Evolutionary conservation across 495 filamentous ascomycete genomes (phyloP).

Genomic region (Penicillium paradoxum): DNA sequence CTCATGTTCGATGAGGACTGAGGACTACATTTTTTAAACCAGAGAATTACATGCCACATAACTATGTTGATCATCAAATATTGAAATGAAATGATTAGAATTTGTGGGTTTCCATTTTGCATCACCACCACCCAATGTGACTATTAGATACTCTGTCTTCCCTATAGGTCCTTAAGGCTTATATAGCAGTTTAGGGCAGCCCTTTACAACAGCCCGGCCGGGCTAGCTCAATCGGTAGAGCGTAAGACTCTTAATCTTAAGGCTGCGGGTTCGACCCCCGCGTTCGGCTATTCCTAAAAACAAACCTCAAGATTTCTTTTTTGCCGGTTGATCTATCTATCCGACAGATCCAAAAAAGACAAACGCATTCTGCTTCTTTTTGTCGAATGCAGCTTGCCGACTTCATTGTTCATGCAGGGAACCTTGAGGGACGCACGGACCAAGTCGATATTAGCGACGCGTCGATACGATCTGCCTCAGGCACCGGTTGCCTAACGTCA

Average conservation of each 20-base stretch:
- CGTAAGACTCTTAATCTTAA: constrained; percentile 60
- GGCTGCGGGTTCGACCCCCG: constrained; percentile 55
- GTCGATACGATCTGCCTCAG: constrained; percentile 24
- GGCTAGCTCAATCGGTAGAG: constrained; percentile 59
- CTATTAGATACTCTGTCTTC: too few relatives aligned
- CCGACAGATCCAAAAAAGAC: too few relatives aligned
- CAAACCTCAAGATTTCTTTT: background rate
- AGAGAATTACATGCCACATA: background rate
- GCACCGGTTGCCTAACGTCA: constrained; percentile 15
- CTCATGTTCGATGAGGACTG: constrained; percentile 33
- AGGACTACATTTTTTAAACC: constrained; percentile 4
- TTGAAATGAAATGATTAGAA: background rate
- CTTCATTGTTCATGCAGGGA: background rate
- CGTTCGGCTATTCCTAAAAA: constrained; percentile 45
- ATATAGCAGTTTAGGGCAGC: background rate
- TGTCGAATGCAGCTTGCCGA: too few relatives aligned
- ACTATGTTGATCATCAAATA: background rate
- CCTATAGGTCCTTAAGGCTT: too few relatives aligned
- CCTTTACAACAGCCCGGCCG: constrained; percentile 27
- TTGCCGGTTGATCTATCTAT: background rate
- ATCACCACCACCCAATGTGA: too few relatives aligned
- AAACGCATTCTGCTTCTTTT: too few relatives aligned
- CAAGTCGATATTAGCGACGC: constrained; percentile 18
- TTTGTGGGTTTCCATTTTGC: too few relatives aligned
- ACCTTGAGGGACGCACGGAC: background rate